Evolutionary conservation across 139 green algal genomes (phyloP), one percentile per base, ranked within the genome.

Genomic region (Closterium sp.): DNA sequence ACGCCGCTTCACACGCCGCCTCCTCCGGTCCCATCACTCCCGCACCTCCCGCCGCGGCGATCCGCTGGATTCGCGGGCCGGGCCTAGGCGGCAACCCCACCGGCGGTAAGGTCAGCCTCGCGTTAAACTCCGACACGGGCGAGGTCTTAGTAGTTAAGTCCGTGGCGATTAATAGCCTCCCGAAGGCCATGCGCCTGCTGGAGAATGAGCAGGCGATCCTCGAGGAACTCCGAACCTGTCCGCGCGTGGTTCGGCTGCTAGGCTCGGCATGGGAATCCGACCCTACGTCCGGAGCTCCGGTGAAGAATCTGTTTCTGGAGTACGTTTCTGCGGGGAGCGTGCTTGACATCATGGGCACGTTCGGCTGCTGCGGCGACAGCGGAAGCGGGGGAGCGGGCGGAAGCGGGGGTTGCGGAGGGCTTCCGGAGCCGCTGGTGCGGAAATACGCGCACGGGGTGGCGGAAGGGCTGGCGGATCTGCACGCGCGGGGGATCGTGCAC

Each of bases 131-230:
- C 4, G 43, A 76, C 23, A 69, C 87, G 87, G 87, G 87, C 34
- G 25, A 92, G 34, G 31, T 93, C 9, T 92, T 93, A 19, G 90
- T 88, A 19, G 90, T 93, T 6, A 93, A 93, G 81, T 92, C 90
- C 38, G 90, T 93, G 69, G 34, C 85, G 5, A 84, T 33, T 16
- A 32, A 43, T 25, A 35, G 87, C 19, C 25, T 25, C 25, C 90
- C 87, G 3, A 31, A n/a, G 21, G 33, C 83, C 32, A 28, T 93
- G 23, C 28, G 28, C 3, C 87, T 31, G 35, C 90, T 93, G 30
- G 90, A 91, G 81, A 34, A 93, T 25, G 90, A 93, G 86, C n/a
- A 88, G 28, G 31, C n/a, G 21, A 87, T 93, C 23, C 30, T 93
- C 19, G 23, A 43, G 33, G 23, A 34, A 23, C 21, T 93, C 36